Conservation (phyloP, 345 rosid genomes). For the Erucastrum elatum region DNA sequence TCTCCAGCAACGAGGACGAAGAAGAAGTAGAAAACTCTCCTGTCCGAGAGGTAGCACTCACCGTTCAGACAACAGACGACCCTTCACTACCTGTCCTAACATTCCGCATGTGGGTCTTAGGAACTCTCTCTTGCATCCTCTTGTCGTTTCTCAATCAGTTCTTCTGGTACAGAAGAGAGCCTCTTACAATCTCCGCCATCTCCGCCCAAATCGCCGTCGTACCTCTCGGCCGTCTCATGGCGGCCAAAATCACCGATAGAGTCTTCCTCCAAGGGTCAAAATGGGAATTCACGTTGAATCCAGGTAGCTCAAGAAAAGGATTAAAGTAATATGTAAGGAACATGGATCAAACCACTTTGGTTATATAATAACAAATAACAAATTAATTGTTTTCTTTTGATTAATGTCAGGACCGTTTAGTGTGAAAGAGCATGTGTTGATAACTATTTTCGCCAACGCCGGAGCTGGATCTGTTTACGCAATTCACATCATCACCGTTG, state of each 20-base stretch:
- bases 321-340: background rate
- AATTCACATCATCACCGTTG: conserved; percentile 78
- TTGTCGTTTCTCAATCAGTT: conserved; percentile 91
- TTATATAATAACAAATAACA: background rate
- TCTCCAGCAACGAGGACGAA: conserved; percentile 1
- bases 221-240: conserved; percentile 91
- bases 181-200: conserved; percentile 84
- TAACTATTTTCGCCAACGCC: conserved; percentile 92
- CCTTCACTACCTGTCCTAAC: conserved; percentile 83
- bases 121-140: conserved; percentile 67
- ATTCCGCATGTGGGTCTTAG: conserved; percentile 95
- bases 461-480: conserved; percentile 97
- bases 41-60: conserved; percentile 79
- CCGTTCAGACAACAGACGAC: conserved; percentile 88
- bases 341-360: background rate
- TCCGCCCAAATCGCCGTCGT: conserved; percentile 97
- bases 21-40: conserved; percentile 67
- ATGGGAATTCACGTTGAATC: conserved; percentile 82
- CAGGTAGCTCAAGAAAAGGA: conserved; percentile 31
- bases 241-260: conserved; percentile 64
- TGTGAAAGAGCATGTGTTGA: conserved; percentile 91
- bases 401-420: conserved; percentile 68
- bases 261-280: conserved; percentile 65
- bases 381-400: background rate
- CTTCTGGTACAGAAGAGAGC: conserved; percentile 96